Percentiles rank a stretch among this genome's conserved stretches.
Evolutionary conservation across 2,329 filamentous ascomycete species (phyloP).

Genomic region (Aspergillus aculeatinus): DNA sequence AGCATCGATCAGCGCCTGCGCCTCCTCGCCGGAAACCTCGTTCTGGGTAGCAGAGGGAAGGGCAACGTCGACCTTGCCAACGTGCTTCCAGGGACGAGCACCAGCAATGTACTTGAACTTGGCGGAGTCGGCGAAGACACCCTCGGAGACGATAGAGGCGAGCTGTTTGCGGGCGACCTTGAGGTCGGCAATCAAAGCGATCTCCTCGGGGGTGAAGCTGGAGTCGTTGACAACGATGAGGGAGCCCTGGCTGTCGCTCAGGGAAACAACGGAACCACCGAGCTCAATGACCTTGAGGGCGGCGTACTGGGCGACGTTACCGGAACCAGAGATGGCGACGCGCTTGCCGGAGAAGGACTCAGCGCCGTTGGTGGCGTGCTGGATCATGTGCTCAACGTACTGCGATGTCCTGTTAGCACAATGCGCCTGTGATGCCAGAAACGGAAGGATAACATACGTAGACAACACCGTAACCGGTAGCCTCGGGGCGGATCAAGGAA

Average conservation of each 20-base stretch:
- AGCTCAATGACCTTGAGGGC: conserved; percentile 96
- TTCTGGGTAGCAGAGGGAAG: conserved; percentile 96
- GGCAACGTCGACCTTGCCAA: conserved; percentile 84
- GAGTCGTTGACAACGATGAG: conserved; percentile 69
- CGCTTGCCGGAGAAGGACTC: conserved; percentile 87
- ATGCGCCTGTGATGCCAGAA: background rate
- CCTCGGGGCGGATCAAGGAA: conserved; percentile 90
- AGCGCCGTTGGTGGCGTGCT: conserved; percentile 73
- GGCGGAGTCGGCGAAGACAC: conserved; percentile 55
- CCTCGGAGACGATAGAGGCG: conserved; percentile 63
- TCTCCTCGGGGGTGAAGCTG: conserved; percentile 74
- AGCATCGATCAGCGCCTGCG: conserved; percentile 71
- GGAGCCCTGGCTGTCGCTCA: conserved; percentile 87
- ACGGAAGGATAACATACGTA: conserved; percentile 52
- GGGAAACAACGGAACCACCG: conserved; percentile 84
- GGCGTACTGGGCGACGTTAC: conserved; percentile 97
- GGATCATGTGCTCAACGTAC: conserved; percentile 93
- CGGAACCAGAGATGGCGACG: conserved; percentile 92
- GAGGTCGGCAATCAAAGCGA: conserved; percentile 75
- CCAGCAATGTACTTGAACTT: conserved; percentile 85
- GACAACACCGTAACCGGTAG: conserved; percentile 92
- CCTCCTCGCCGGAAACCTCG: conserved; percentile 91
- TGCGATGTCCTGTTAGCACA: background rate
- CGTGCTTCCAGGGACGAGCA: conserved; percentile 86
- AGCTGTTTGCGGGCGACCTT: conserved; percentile 86